Evolutionary conservation across 2,329 filamentous ascomycete species (phyloP).

Genomic region (Mollisia scopiformis): DNA sequence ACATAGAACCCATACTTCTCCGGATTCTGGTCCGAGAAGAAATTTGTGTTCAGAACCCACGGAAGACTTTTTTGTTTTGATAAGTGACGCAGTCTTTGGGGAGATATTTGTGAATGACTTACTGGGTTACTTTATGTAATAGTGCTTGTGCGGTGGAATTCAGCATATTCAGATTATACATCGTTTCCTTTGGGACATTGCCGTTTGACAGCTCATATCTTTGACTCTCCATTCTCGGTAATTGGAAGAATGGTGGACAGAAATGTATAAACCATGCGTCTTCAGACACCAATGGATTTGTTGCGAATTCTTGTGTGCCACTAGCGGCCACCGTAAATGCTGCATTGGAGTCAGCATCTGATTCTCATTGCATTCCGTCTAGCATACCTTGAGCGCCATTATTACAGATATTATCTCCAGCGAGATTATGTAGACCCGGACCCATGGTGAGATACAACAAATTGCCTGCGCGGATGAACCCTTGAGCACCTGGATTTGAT

Average conservation of each 20-base stretch:
- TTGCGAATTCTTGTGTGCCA: not conserved
- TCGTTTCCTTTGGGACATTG: not conserved
- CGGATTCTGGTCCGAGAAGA: not conserved
- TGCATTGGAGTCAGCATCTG: not conserved
- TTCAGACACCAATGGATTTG: not conserved
- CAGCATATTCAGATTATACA: not conserved
- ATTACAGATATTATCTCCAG: not conserved
- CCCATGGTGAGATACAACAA: not conserved
- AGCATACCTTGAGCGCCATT: not conserved
- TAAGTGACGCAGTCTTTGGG: not conserved
- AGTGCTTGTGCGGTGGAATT: not conserved
- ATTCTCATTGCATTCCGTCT: not conserved
- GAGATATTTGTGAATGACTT: not conserved
- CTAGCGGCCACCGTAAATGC: not conserved
- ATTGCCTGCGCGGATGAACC: not conserved
- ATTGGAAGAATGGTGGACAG: not conserved
- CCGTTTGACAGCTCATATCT: not conserved
- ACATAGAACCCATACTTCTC: not conserved
- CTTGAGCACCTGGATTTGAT: not conserved
- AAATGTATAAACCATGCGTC: not conserved
- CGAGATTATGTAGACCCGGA: not conserved
- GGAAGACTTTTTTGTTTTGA: not conserved
- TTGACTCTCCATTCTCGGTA: not conserved
- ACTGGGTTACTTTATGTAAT: not conserved
- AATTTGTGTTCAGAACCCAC: not conserved